Conservation (phyloP, 176 grass and related monocot species). For the Carex kokanica region DNA sequence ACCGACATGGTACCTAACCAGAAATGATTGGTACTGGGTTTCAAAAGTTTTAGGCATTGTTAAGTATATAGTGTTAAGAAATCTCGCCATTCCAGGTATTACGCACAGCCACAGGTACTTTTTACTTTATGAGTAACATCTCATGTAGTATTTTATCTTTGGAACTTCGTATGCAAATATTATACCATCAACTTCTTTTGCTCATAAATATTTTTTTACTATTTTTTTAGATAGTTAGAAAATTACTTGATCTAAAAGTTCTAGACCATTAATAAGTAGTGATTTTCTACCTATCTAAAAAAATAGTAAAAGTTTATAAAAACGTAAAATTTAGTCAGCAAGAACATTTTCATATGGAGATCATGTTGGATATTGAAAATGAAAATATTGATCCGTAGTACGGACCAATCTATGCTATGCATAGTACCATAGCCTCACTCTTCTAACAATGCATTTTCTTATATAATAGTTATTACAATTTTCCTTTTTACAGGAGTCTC, state of each 20-base stretch:
- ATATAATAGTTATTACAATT: constrained; percentile 20
- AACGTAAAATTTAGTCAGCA: too few species aligned
- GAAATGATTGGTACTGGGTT: neutral
- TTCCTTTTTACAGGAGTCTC: constrained; percentile 49
- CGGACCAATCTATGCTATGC: too few species aligned
- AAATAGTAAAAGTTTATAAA: too few species aligned
- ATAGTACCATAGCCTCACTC: too few species aligned
- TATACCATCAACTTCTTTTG: neutral
- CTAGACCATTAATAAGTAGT: too few species aligned
- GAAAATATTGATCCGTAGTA: too few species aligned
- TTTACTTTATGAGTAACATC: neutral
- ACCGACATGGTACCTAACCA: neutral
- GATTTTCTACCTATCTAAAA: too few species aligned
- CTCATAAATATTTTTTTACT: neutral
- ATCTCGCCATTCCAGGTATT: neutral
- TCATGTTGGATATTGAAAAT: too few species aligned
- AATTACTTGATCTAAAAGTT: too few species aligned
- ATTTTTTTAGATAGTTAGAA: too few species aligned
- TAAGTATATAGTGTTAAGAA: neutral
- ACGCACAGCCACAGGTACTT: neutral
- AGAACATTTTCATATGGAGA: too few species aligned
- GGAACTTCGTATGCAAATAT: neutral
- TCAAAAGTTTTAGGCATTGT: neutral
- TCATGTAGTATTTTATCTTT: neutral
- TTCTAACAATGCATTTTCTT: neutral